phyloP scores from a whole-genome alignment of 331 rosid species.

The Acacia concinna region DNA sequence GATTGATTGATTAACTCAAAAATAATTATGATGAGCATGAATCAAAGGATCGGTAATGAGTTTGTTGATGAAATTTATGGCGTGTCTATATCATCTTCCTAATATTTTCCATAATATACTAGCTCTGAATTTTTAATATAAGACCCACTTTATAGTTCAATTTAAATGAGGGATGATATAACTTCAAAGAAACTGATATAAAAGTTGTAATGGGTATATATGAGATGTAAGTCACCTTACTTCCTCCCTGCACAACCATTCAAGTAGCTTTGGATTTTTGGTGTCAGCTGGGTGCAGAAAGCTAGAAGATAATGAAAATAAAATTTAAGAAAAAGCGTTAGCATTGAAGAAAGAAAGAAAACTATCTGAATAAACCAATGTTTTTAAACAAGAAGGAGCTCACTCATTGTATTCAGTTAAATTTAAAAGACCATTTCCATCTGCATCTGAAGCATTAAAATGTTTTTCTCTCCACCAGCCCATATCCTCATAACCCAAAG shows the following conservation, averaged over 20 bases:
- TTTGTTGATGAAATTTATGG: neutral
- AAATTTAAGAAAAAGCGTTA: constrained; percentile 3
- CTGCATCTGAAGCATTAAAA: constrained; percentile 87
- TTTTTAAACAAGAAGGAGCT: constrained; percentile 40
- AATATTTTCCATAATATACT: no score
- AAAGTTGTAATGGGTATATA: neutral
- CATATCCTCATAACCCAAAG: constrained; percentile 79
- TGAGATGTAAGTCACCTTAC: constrained; percentile 54
- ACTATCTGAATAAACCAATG: constrained; percentile 5
- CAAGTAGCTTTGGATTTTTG: constrained; percentile 69
- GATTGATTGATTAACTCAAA: neutral
- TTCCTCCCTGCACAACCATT: constrained; percentile 94
- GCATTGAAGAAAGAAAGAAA: constrained; percentile 13
- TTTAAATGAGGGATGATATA: neutral
- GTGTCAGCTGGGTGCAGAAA: constrained; percentile 49
- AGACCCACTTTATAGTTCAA: no score
- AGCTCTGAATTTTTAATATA: no score
- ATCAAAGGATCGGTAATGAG: no score
- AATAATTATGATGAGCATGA: neutral
- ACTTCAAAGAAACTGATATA: neutral
- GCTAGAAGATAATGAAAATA: neutral
- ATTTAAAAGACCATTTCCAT: constrained; percentile 79
- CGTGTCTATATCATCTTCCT: no score
- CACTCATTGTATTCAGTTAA: constrained; percentile 85
- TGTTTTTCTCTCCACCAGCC: constrained; percentile 98